phyloP scores from a whole-genome alignment of 2,329 filamentous ascomycete species.

The Ophiostoma piceae region DNA sequence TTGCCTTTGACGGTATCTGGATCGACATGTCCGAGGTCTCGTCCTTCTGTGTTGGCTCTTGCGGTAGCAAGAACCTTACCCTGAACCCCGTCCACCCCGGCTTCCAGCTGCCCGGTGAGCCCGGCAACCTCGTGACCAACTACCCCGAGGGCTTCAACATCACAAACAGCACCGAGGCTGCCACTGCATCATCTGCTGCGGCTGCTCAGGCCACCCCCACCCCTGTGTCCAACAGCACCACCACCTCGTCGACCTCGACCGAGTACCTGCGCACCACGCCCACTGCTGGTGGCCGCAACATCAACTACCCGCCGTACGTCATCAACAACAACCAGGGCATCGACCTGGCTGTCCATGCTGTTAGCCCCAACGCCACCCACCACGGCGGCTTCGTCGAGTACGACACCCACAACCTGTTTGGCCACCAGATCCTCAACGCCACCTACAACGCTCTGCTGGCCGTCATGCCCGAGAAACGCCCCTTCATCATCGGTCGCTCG shows the following conservation, averaged over 20 bases:
- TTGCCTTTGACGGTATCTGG: slow-evolving; percentile 51
- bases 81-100: slow-evolving; percentile 64
- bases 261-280: slow-evolving; percentile 55
- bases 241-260: slow-evolving; percentile 33
- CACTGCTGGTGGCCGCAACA: slow-evolving; percentile 58
- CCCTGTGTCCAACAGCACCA: not conserved
- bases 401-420: slow-evolving; percentile 74
- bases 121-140: slow-evolving; percentile 51
- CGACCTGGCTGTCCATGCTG: slow-evolving; percentile 65
- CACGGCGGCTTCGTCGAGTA: slow-evolving; percentile 69
- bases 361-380: slow-evolving; percentile 73
- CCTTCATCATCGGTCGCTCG: slow-evolving; percentile 75
- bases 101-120: slow-evolving; percentile 61
- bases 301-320: slow-evolving; percentile 70
- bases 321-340: slow-evolving; percentile 65
- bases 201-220: slow-evolving; percentile 35
- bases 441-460: slow-evolving; percentile 66
- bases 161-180: slow-evolving; percentile 63
- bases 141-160: slow-evolving; percentile 67
- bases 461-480: slow-evolving; percentile 62
- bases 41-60: slow-evolving; percentile 57
- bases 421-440: slow-evolving; percentile 68
- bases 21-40: slow-evolving; percentile 54
- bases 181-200: slow-evolving; percentile 50
- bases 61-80: slow-evolving; percentile 59